These are phyloP conservation scores for Chalara sp. DNA, from an alignment of 2,329 filamentous ascomycete species.

Conservation along the genomic window DNA sequence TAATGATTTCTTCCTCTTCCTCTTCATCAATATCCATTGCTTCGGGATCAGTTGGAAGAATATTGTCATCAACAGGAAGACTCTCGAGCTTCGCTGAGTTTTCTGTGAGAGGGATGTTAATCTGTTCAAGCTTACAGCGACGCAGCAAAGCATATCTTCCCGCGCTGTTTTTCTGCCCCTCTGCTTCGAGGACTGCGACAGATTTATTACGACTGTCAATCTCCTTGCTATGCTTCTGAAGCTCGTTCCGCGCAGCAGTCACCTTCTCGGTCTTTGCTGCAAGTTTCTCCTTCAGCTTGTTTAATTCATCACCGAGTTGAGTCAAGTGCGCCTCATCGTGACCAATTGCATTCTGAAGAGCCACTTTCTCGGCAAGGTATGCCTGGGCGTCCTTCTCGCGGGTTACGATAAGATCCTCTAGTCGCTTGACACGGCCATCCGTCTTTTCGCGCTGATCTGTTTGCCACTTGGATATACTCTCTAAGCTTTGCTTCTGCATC, in stretches of 20 bases:
- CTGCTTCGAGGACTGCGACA: slow-evolving; percentile 73
- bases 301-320: slow-evolving; percentile 64
- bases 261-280: slow-evolving; percentile 68
- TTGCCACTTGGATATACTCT: slow-evolving; percentile 54
- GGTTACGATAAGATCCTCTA: slow-evolving; percentile 60
- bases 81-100: slow-evolving; percentile 69
- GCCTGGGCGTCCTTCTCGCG: slow-evolving; percentile 63
- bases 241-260: slow-evolving; percentile 68
- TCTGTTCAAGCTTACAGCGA: slow-evolving; percentile 89
- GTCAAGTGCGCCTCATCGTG: slow-evolving; percentile 71
- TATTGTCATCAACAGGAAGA: slow-evolving; percentile 79
- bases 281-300: slow-evolving; percentile 61
- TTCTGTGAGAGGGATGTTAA: slow-evolving; percentile 70
- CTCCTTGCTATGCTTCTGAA: slow-evolving; percentile 77
- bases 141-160: slow-evolving; percentile 78
- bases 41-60: slow-evolving; percentile 72
- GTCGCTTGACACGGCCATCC: slow-evolving; percentile 58
- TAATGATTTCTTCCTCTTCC: slow-evolving; percentile 59
- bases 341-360: slow-evolving; percentile 67
- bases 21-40: slow-evolving; percentile 87
- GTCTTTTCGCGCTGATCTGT: slow-evolving; percentile 47
- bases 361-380: slow-evolving; percentile 65
- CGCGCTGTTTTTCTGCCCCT: slow-evolving; percentile 78
- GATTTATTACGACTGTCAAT: slow-evolving; percentile 71
- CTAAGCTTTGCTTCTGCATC: slow-evolving; percentile 71